Percentiles rank a stretch among this genome's conserved stretches.
Evolutionary conservation across 1,284 basidiomycete species (phyloP).

Genomic region (Gymnopus androsaceus): DNA sequence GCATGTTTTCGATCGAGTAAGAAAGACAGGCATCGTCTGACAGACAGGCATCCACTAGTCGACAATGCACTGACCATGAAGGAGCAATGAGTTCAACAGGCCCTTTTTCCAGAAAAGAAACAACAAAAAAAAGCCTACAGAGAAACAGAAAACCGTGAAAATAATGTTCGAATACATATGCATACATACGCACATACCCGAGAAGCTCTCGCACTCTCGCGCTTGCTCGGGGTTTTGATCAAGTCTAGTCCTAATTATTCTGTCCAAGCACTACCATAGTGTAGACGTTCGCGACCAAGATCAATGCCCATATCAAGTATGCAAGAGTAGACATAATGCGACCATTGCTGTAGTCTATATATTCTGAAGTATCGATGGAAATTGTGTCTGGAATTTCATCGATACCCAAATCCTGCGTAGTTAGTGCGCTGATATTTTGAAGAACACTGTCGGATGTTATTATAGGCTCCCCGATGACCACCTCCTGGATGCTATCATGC

Average conservation of each 20-base stretch:
- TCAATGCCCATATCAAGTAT: conserved; percentile 56
- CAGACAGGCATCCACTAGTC: no score
- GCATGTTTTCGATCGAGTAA: no score
- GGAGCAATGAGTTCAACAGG: background rate
- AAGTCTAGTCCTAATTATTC: conserved; percentile 23
- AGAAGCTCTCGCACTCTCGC: background rate
- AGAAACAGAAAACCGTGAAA: background rate
- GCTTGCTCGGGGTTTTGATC: background rate
- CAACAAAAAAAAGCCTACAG: background rate
- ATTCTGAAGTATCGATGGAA: conserved; percentile 16
- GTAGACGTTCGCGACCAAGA: conserved; percentile 65
- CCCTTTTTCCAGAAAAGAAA: no score
- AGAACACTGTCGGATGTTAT: no score
- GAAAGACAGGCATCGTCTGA: no score
- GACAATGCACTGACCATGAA: background rate
- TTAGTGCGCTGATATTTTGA: background rate
- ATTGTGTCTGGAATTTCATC: background rate
- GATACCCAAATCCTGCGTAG: background rate
- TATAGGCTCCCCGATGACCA: background rate
- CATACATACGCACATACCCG: background rate
- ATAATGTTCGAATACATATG: background rate
- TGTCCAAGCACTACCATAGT: conserved; percentile 49
- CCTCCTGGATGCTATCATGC: background rate
- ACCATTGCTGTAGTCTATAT: conserved; percentile 51
- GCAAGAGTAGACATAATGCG: conserved; percentile 48